Conservation (phyloP, 2,329 filamentous ascomycete genomes). For the Albophoma yamanashiensis region DNA sequence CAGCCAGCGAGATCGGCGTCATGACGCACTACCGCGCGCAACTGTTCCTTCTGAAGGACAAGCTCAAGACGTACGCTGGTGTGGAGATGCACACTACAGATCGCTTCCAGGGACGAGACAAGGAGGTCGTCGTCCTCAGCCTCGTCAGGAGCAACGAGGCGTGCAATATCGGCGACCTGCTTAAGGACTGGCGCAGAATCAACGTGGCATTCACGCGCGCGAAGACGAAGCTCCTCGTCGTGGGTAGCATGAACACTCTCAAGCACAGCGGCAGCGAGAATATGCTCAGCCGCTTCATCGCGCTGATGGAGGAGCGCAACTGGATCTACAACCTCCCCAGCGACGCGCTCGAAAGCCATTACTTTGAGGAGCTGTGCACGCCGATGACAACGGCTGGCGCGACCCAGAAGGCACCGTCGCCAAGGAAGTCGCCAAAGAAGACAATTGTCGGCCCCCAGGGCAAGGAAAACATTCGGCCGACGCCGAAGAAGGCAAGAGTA, state of each 20-base stretch:
- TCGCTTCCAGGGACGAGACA: constrained; percentile 92
- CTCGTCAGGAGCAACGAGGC: constrained; percentile 81
- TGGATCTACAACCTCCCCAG: constrained; percentile 70
- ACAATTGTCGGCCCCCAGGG: constrained; percentile 10
- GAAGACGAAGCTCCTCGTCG: constrained; percentile 79
- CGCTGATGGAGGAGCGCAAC: constrained; percentile 62
- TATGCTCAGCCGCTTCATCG: constrained; percentile 66
- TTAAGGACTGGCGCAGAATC: constrained; percentile 85
- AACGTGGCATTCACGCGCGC: constrained; percentile 94
- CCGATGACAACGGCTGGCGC: constrained; percentile 29
- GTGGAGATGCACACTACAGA: constrained; percentile 97
- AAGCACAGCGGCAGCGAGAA: constrained; percentile 62
- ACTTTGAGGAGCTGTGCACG: constrained; percentile 49
- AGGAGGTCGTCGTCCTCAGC: constrained; percentile 80
- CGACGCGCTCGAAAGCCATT: constrained; percentile 55
- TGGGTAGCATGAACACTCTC: constrained; percentile 74
- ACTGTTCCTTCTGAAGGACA: constrained; percentile 69
- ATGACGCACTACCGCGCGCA: constrained; percentile 97
- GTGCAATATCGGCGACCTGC: constrained; percentile 75
- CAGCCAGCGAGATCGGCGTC: constrained; percentile 71
- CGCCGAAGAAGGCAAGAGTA: constrained; percentile 45
- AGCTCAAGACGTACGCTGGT: constrained; percentile 46
- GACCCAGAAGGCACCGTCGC: constrained; percentile 16
- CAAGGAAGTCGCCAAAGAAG: constrained; percentile 15
- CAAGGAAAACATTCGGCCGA: constrained; percentile 36